phyloP scores from a whole-genome alignment of 805 yeast species.

The Suhomyces prunicola region DNA sequence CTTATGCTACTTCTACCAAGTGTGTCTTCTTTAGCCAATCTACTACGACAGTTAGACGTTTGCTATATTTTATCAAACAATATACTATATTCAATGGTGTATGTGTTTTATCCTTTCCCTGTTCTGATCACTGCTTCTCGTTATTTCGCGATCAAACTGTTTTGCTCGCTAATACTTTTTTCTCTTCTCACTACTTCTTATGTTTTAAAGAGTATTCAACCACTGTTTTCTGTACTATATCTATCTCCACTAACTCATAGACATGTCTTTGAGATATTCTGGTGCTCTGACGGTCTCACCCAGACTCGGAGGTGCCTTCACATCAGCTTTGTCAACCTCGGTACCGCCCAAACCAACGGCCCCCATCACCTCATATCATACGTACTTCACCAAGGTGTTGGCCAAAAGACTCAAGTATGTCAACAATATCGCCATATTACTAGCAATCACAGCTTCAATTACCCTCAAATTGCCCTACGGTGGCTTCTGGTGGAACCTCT shows the following conservation, averaged over 20 bases:
- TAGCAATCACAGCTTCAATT: slow-evolving; percentile 24
- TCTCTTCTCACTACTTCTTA: background rate
- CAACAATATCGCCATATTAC: slow-evolving; percentile 26
- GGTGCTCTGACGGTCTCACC: background rate
- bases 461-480: slow-evolving; percentile 27
- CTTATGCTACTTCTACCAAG: no score
- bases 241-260: background rate
- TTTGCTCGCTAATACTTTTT: background rate
- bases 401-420: slow-evolving; percentile 35
- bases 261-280: background rate
- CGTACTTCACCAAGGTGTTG: slow-evolving; percentile 28
- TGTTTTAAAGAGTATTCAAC: no score
- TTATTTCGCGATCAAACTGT: background rate
- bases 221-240: background rate
- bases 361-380: slow-evolving; percentile 16
- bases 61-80: no score
- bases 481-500: slow-evolving; percentile 29
- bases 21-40: no score
- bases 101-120: no score
- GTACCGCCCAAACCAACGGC: background rate
- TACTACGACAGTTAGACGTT: no score
- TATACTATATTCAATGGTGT: no score
- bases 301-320: background rate
- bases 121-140: background rate
- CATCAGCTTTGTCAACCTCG: background rate